Evolutionary conservation across 306 rosid genomes (phyloP).

Genomic region (Macrotyloma uniflorum): DNA sequence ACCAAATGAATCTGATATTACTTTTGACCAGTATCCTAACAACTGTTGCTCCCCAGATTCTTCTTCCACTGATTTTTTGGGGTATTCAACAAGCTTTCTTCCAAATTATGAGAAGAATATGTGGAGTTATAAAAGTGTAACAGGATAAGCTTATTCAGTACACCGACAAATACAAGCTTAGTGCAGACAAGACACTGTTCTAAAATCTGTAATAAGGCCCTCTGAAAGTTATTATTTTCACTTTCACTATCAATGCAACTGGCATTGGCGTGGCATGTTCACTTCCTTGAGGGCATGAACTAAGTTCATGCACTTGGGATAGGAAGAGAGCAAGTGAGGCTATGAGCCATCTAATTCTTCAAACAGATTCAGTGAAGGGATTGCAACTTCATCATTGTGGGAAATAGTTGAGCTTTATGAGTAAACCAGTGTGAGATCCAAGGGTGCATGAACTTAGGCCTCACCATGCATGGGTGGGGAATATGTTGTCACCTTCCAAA

Average conservation of each 20-base stretch:
- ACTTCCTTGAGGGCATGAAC: not conserved
- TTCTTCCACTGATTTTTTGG: no score
- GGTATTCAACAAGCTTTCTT: no score
- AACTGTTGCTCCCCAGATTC: no score
- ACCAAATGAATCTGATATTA: no score
- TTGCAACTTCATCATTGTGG: constrained; percentile 16
- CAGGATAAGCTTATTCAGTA: not conserved
- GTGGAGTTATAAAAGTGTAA: not conserved
- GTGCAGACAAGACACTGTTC: not conserved
- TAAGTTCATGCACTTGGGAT: constrained; percentile 42
- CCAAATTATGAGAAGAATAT: no score
- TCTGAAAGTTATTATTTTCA: constrained; percentile 6
- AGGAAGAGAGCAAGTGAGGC: constrained; percentile 23
- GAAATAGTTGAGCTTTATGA: not conserved
- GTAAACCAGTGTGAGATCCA: not conserved
- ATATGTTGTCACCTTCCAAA: constrained; percentile 39
- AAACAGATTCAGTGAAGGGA: constrained; percentile 35
- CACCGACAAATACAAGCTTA: constrained; percentile 1
- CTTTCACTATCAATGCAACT: constrained; percentile 36
- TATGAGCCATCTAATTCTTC: constrained; percentile 24
- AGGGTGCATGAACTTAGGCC: constrained; percentile 39
- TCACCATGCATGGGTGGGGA: constrained; percentile 39
- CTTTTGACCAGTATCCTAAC: no score
- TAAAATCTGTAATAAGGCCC: not conserved
- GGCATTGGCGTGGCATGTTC: constrained; percentile 29